Base-by-base conservation (phyloP, 2,329 filamentous ascomycete genomes). In the Cercospora janseana region DNA sequence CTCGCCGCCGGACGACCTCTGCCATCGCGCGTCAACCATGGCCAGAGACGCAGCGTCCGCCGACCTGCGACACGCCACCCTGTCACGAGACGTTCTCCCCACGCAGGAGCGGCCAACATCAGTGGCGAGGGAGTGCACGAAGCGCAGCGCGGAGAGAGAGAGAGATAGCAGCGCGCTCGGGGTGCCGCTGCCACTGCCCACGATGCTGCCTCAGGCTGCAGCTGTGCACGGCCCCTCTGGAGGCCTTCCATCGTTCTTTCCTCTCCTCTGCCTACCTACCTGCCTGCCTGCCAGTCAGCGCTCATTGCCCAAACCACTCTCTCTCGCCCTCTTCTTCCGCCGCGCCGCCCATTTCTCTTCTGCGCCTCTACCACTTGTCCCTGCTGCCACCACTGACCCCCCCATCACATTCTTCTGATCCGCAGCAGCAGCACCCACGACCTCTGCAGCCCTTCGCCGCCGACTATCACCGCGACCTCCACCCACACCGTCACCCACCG, bases 391-490 rank as follows among this genome's bases (percentile, higher is more conserved):
- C 34, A 23, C 34, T 2, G 4, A 28, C 23, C 23, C 23, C n/a
- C 12, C 43, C 23, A 23, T 28, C 29, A 35, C 43, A 46, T 37
- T 46, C 32, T 37, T 28, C 31, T 20, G 18, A 35, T 32, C 6
- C 9, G 28, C 23, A 31, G 10, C 27, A 42, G 35, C 16, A 48
- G 49, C 44, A 34, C 31, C 26, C 13, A 37, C 49, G 35, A 29
- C 18, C 13, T 24, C 32, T 24, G 42, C 27, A 18, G 12, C 35
- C n/a, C 40, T 16, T 16, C 44, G 23, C 26, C 46, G 35, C 51
- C 46, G 27, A n/a, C n/a, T n/a, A n/a, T n/a, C n/a, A n/a, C n/a
- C n/a, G n/a, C n/a, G n/a, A n/a, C n/a, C n/a, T n/a, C 43, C 45
- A 29, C 45, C 27, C 9, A 24, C 40, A 31, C 46, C 21, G 18